Percentiles rank a stretch among this genome's conserved stretches.
phyloP scores from a whole-genome alignment of 2,329 filamentous ascomycete species.

The Nemania bipapillata region DNA sequence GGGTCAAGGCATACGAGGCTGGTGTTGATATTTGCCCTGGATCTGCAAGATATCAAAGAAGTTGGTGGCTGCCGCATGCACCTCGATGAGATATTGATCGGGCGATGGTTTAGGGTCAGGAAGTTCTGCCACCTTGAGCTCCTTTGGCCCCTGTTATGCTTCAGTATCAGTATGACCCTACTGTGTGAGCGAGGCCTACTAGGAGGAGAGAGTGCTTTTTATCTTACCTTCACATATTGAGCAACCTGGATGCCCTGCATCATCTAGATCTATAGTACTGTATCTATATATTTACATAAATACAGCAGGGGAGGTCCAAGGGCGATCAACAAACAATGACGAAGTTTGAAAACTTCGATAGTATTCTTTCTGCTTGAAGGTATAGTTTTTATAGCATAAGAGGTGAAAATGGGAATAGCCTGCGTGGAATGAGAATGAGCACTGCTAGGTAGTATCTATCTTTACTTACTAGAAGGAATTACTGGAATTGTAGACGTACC shows the following conservation, averaged over 20 bases:
- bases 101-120: constrained; percentile 77
- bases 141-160: constrained; percentile 72
- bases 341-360: background rate
- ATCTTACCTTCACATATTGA: constrained; percentile 76
- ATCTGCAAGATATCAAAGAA: constrained; percentile 98
- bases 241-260: constrained; percentile 82
- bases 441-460: no score
- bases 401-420: background rate
- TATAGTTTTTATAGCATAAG: background rate
- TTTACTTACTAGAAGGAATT: no score
- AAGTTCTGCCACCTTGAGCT: constrained; percentile 79
- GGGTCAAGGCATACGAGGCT: constrained; percentile 67
- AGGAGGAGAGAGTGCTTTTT: background rate
- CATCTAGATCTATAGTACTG: constrained; percentile 47
- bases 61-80: constrained; percentile 89
- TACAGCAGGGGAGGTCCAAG: background rate
- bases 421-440: constrained; percentile 6
- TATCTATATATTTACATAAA: background rate
- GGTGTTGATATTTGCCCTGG: constrained; percentile 93
- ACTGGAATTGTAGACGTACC: background rate
- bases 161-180: constrained; percentile 1
- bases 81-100: constrained; percentile 84
- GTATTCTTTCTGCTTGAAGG: background rate
- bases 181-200: background rate
- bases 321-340: background rate